Conservation (phyloP, 768 basidiomycete genomes). For the Gloeostereum incarnatum region DNA sequence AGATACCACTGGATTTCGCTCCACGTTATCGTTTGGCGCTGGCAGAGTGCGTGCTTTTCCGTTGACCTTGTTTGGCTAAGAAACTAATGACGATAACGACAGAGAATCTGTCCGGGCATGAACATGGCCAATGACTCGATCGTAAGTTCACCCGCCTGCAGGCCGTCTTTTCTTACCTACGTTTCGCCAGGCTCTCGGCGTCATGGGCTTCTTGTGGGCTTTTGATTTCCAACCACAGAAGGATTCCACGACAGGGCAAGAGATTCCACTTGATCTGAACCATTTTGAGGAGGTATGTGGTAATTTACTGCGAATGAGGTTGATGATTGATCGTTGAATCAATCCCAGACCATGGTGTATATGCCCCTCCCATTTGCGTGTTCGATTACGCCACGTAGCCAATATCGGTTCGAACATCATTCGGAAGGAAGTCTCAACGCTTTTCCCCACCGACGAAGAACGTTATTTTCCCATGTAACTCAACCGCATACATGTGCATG, state of each 20-base stretch:
- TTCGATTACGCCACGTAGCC: no score
- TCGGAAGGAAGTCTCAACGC: no score
- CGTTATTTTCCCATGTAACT: no score
- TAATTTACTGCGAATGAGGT: no score
- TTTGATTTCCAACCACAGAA: conserved; percentile 14
- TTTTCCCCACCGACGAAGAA: no score
- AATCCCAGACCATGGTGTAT: no score
- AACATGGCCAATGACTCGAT: conserved; percentile 11
- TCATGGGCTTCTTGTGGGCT: conserved; percentile 20
- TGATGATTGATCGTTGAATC: no score
- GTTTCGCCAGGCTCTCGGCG: conserved; percentile 12
- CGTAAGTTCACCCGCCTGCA: conserved; percentile 4
- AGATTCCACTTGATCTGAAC: conserved; percentile 8
- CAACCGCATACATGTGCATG: no score
- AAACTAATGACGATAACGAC: background rate
- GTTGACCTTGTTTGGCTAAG: background rate
- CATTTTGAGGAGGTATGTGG: conserved; percentile 8
- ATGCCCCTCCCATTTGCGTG: no score
- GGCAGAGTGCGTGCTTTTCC: conserved; percentile 8
- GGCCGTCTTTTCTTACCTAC: background rate
- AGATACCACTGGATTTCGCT: conserved; percentile 8
- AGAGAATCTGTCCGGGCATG: conserved; percentile 14
- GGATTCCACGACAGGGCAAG: conserved; percentile 4
- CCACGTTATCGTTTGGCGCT: conserved; percentile 9
- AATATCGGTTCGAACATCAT: no score